Base-by-base conservation (phyloP, 2,329 filamentous ascomycete genomes). In the Neocatenulostroma microsporum region DNA sequence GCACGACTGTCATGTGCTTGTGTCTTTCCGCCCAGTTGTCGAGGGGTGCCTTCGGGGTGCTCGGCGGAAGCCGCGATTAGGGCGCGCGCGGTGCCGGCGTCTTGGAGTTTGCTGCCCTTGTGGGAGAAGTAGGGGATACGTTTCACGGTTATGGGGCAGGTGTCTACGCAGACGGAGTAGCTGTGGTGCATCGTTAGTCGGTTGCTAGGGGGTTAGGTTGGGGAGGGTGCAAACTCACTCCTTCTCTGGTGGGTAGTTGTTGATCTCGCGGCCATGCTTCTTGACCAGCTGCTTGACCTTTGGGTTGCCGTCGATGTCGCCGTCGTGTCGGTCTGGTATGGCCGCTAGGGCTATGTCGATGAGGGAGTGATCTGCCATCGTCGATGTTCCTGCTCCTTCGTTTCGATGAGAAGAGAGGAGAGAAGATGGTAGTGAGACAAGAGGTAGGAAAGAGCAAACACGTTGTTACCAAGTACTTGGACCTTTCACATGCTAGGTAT, bases 1-100 rank as follows among this genome's bases (percentile, higher is more conserved):
- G 68, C 3, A 75, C 60, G 10, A 73, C 64, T 3, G 61, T 62
- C 45, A 68, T 56, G 36, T 67, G 52, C 1, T 57, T 41, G 44
- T 70, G 61, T 1, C 55, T 47, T 15, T 47, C 40, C 2, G 61
- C 54, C 55, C 62, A 69, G 36, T 57, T 48, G 27, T 53, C 49
- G 45, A 0, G 53, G 55, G 1, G 66, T 70, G 23, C 67, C 67
- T 38, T 67, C 41, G 2, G 67, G 67, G 9, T 46, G 41, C 36
- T 64, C 56, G 5, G 50, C 41, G 7, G 62, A 60, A 2, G 63
- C 55, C 13, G 66, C 66, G 31, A 63, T 39, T 34, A 62, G 68
- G 17, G 57, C 66, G 36, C 65, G 57, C 3, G 64, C 58, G 20
- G 59, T 63, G 30, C 64, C 65, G 47, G 50, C 37, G 29, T 55